Conservation (phyloP, 305 asterid genomes). For the Rubia tinctorum region DNA sequence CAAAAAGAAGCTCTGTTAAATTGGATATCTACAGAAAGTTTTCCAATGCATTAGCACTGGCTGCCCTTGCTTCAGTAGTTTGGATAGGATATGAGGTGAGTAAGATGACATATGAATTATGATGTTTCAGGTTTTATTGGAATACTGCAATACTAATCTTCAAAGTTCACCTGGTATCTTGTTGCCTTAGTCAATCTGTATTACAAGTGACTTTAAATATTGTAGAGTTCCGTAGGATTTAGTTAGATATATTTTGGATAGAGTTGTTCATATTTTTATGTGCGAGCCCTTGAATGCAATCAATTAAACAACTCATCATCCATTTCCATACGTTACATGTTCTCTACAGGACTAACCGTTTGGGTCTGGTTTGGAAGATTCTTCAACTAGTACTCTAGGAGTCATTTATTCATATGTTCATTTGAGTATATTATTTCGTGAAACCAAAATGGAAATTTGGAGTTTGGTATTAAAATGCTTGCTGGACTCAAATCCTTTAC, state of each 20-base stretch:
- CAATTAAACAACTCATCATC: neutral
- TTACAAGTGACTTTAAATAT: neutral
- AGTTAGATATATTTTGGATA: neutral
- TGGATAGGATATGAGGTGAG: slow-evolving; percentile 97
- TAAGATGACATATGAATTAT: slow-evolving; percentile 18
- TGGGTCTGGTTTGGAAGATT: neutral
- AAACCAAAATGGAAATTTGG: neutral
- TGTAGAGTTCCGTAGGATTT: neutral
- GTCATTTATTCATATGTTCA: neutral
- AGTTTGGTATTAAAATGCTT: neutral
- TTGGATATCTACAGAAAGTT: slow-evolving; percentile 89
- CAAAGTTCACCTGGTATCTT: neutral
- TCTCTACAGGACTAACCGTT: neutral
- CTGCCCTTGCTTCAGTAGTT: slow-evolving; percentile 68
- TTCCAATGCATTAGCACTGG: slow-evolving; percentile 85
- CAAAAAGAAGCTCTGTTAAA: slow-evolving; percentile 83
- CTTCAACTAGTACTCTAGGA: neutral
- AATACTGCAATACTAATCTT: neutral
- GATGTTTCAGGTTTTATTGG: neutral
- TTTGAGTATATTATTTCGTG: neutral
- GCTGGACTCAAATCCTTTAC: neutral
- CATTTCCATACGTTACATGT: neutral
- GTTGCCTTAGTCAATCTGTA: neutral
- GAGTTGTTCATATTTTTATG: neutral
- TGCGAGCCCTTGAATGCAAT: neutral